Conservation (phyloP, 2,329 filamentous ascomycete species). For the Helminthosporium solani region DNA sequence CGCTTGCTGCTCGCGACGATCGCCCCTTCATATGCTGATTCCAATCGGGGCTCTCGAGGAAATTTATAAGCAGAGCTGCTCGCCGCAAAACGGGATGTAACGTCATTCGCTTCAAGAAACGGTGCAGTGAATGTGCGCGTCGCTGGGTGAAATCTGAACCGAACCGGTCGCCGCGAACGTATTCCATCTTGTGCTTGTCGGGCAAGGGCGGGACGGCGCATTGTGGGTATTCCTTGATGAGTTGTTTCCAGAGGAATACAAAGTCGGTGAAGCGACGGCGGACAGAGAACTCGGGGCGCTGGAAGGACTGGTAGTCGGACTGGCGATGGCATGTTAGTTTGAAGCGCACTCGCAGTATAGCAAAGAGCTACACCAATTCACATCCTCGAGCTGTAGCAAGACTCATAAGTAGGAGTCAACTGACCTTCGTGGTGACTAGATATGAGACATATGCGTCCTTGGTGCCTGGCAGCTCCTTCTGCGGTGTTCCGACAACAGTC, state of each 20-base stretch:
- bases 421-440: conserved; percentile 83
- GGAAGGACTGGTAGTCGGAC: conserved; percentile 94
- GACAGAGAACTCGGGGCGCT: conserved; percentile 74
- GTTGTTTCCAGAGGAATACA: conserved; percentile 89
- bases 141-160: conserved; percentile 87
- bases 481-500: conserved; percentile 76
- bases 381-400: too few species aligned
- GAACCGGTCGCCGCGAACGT: conserved; percentile 94
- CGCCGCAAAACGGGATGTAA: conserved; percentile 87
- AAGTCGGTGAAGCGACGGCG: conserved; percentile 97
- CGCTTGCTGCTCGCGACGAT: conserved; percentile 61
- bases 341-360: not conserved
- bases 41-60: conserved; percentile 93
- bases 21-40: conserved; percentile 90
- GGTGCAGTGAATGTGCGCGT: conserved; percentile 84
- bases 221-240: conserved; percentile 83
- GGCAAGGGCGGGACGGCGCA: conserved; percentile 91
- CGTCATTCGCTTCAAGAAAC: conserved; percentile 83
- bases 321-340: conserved; percentile 40
- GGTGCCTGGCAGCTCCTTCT: conserved; percentile 94
- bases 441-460: conserved; percentile 98
- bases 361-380: not conserved
- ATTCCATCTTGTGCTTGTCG: conserved; percentile 99
- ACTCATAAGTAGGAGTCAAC: conserved; percentile 1
- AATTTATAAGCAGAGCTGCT: conserved; percentile 78